Conservation (phyloP, 1,284 basidiomycete species). For the Neonothopanus nambi region DNA sequence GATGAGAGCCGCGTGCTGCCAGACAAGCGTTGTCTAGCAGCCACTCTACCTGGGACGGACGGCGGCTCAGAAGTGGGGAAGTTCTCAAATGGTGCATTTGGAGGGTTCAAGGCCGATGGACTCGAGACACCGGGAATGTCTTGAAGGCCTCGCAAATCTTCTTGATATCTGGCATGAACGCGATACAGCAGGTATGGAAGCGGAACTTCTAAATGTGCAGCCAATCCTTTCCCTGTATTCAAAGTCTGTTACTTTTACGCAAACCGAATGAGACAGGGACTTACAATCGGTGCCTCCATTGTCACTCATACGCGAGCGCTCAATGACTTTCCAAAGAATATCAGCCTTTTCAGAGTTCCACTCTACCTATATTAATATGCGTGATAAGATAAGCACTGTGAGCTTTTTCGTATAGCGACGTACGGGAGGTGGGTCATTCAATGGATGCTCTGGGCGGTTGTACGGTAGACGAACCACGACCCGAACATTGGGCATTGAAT, state of each 20-base stretch:
- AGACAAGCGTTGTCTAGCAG: conserved; percentile 20
- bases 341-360: conserved; percentile 82
- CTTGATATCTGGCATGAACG: conserved; percentile 76
- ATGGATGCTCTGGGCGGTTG: conserved; percentile 68
- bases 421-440: conserved; percentile 65
- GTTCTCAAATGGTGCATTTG: conserved; percentile 34
- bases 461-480: conserved; percentile 76
- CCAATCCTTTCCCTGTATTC: conserved; percentile 72
- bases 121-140: conserved; percentile 62
- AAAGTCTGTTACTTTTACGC: background rate
- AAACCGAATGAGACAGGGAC: conserved; percentile 26
- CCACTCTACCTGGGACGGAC: conserved; percentile 26
- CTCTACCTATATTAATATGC: conserved; percentile 55
- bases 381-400: conserved; percentile 11
- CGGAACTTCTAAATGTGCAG: conserved; percentile 74
- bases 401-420: conserved; percentile 17
- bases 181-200: conserved; percentile 80
- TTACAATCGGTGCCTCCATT: conserved; percentile 73
- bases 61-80: conserved; percentile 33
- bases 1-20: conserved; percentile 30
- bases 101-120: conserved; percentile 36
- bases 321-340: conserved; percentile 81
- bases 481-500: conserved; percentile 40
- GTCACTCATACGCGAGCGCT: conserved; percentile 67
- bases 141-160: conserved; percentile 75